phyloP scores from a whole-genome alignment of 2,329 filamentous ascomycete genomes.

The Cryoendolithus antarcticus region DNA sequence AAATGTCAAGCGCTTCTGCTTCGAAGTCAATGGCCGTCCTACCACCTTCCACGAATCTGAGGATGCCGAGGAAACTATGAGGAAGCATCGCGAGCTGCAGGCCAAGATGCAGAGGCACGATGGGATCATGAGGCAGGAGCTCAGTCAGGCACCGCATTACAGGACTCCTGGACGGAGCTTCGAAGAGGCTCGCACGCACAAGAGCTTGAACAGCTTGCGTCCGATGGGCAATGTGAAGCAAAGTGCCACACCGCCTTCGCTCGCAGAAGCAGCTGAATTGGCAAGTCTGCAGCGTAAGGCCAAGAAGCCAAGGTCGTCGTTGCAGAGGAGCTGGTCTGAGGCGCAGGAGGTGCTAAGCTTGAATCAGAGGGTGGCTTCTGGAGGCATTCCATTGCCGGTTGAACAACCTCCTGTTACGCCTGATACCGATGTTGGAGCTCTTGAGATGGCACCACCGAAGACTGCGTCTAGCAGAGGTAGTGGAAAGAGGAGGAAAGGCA shows the following conservation, averaged over 20 bases:
- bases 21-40: slow-evolving; percentile 52
- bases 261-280: slow-evolving; percentile 41
- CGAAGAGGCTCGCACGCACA: slow-evolving; percentile 7
- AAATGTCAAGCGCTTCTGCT: slow-evolving; percentile 63
- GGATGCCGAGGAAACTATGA: slow-evolving; percentile 39
- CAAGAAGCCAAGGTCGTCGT: slow-evolving; percentile 34
- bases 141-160: slow-evolving; percentile 12
- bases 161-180: slow-evolving; percentile 12
- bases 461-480: slow-evolving; percentile 9
- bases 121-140: slow-evolving; percentile 17
- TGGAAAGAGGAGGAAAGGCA: slow-evolving; percentile 9
- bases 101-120: slow-evolving; percentile 16
- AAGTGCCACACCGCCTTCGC: slow-evolving; percentile 40
- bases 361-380: slow-evolving; percentile 14
- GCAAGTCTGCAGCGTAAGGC: slow-evolving; percentile 37
- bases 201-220: slow-evolving; percentile 15
- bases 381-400: slow-evolving; percentile 8
- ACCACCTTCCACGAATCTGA: slow-evolving; percentile 54
- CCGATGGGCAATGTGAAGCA: slow-evolving; percentile 29
- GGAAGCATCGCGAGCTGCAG: slow-evolving; percentile 27
- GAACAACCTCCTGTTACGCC: slow-evolving; percentile 21
- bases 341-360: slow-evolving; percentile 15
- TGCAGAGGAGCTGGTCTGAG: slow-evolving; percentile 19
- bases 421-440: slow-evolving; percentile 17
- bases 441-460: slow-evolving; percentile 7